These are phyloP conservation scores for Chaetomium fimeti DNA, from an alignment of 495 filamentous ascomycete species.

Conservation along the genomic window DNA sequence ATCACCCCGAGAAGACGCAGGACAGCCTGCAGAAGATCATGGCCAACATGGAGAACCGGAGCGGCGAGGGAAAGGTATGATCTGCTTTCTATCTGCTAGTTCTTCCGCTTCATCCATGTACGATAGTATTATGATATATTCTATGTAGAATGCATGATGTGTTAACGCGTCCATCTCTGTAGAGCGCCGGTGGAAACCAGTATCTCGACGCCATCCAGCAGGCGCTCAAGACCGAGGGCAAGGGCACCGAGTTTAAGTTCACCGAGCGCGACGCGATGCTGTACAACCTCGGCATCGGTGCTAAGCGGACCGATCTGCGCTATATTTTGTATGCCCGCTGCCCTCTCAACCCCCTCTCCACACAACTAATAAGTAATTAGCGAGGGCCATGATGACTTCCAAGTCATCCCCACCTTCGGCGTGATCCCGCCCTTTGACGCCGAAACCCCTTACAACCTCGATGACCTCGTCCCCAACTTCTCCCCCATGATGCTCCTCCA, in stretches of 20 bases:
- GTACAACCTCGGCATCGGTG: constrained; percentile 93
- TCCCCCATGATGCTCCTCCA: constrained; percentile 98
- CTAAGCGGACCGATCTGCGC: constrained; percentile 85
- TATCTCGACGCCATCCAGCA: constrained; percentile 71
- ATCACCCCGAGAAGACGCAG: constrained; percentile 76
- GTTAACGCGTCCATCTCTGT: constrained; percentile 36
- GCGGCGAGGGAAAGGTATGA: constrained; percentile 52
- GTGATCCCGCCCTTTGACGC: constrained; percentile 92
- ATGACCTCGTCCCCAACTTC: constrained; percentile 90
- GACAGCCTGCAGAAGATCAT: constrained; percentile 84
- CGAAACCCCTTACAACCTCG: constrained; percentile 72
- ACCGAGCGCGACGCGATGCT: constrained; percentile 85
- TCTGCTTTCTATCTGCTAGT: constrained; percentile 23
- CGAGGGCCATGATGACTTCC: constrained; percentile 87
- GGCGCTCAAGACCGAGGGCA: constrained; percentile 67
- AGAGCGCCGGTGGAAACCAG: constrained; percentile 43
- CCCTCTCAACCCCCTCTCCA: background rate
- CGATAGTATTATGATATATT: constrained; percentile 36
- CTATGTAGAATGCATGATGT: constrained; percentile 26
- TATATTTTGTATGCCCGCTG: constrained; percentile 62
- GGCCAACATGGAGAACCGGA: constrained; percentile 83
- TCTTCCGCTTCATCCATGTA: constrained; percentile 24
- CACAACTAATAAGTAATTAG: constrained; percentile 22
- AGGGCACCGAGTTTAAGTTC: constrained; percentile 78
- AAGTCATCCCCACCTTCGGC: constrained; percentile 89